Evolutionary conservation across 2,329 filamentous ascomycete species (phyloP).

Genomic region (Leptographium flavum): DNA sequence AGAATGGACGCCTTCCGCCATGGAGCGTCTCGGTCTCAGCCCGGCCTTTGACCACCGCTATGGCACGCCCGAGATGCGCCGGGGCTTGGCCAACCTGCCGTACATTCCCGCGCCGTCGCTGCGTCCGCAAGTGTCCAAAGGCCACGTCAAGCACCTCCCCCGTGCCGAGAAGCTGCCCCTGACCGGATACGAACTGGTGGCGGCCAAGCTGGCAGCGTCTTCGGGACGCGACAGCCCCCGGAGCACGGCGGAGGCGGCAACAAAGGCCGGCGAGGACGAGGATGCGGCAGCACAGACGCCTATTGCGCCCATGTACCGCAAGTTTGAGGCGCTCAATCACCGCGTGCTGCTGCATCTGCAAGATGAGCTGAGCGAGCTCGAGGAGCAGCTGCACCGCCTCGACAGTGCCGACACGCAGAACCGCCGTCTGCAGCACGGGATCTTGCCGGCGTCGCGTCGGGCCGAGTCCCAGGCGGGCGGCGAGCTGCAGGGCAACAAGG

Average conservation of each 20-base stretch:
- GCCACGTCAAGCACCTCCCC: slow-evolving; percentile 21
- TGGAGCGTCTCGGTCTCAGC: no score
- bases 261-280: neutral
- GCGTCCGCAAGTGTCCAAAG: slow-evolving; percentile 18
- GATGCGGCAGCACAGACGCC: neutral
- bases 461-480: slow-evolving; percentile 37
- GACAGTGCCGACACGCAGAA: slow-evolving; percentile 44
- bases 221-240: no score
- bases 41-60: slow-evolving; percentile 22
- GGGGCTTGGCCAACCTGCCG: slow-evolving; percentile 22
- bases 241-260: no score
- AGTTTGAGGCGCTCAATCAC: slow-evolving; percentile 71
- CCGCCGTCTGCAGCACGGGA: slow-evolving; percentile 25
- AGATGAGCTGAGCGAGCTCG: slow-evolving; percentile 69
- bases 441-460: slow-evolving; percentile 45
- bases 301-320: slow-evolving; percentile 58
- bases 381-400: slow-evolving; percentile 58
- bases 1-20: no score
- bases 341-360: slow-evolving; percentile 71
- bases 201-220: slow-evolving; percentile 39
- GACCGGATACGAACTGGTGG: slow-evolving; percentile 49
- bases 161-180: slow-evolving; percentile 28
- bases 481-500: slow-evolving; percentile 45
- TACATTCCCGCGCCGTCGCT: slow-evolving; percentile 22
- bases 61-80: slow-evolving; percentile 28